A percentile compares a stretch with the other conserved stretches of the same genome.
Conservation (phyloP, 2,329 filamentous ascomycete genomes). For the Akanthomyces muscarius region DNA sequence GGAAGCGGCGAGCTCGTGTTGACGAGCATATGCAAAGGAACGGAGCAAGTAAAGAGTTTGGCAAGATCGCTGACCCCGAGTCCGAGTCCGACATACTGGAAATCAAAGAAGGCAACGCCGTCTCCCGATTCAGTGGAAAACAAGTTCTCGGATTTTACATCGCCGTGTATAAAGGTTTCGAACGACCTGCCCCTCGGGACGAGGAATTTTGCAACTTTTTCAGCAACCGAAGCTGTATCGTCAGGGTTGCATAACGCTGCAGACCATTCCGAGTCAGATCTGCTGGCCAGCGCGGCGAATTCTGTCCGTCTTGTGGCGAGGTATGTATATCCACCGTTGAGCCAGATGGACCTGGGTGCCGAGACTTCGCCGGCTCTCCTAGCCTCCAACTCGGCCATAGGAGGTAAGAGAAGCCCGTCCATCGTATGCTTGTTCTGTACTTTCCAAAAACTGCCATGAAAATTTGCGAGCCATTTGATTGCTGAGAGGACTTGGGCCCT, state of each 20-base stretch:
- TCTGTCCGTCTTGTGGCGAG: conserved; percentile 59
- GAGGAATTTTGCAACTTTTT: conserved; percentile 50
- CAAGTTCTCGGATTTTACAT: conserved; percentile 67
- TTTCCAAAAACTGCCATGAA: conserved; percentile 54
- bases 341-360: conserved; percentile 43
- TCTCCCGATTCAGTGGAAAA: conserved; percentile 50
- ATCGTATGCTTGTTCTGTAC: conserved; percentile 28
- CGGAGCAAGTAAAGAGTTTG: conserved; percentile 63
- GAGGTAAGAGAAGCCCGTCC: conserved; percentile 45
- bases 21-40: conserved; percentile 51
- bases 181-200: conserved; percentile 40
- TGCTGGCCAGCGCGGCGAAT: conserved; percentile 44
- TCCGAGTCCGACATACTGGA: conserved; percentile 63
- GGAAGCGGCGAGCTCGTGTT: conserved; percentile 27
- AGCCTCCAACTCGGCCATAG: conserved; percentile 48
- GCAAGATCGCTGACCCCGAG: conserved; percentile 63
- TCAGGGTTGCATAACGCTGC: conserved; percentile 39
- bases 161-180: conserved; percentile 62
- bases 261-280: conserved; percentile 53
- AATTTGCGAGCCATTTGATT: conserved; percentile 58
- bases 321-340: conserved; percentile 67
- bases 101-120: conserved; percentile 62
- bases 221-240: conserved; percentile 39
- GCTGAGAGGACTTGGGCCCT: conserved; percentile 47
- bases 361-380: conserved; percentile 21